These are phyloP conservation scores for Ophiorrhiza pumila DNA, from an alignment of 257 asterid genomes.

Conservation along the genomic window DNA sequence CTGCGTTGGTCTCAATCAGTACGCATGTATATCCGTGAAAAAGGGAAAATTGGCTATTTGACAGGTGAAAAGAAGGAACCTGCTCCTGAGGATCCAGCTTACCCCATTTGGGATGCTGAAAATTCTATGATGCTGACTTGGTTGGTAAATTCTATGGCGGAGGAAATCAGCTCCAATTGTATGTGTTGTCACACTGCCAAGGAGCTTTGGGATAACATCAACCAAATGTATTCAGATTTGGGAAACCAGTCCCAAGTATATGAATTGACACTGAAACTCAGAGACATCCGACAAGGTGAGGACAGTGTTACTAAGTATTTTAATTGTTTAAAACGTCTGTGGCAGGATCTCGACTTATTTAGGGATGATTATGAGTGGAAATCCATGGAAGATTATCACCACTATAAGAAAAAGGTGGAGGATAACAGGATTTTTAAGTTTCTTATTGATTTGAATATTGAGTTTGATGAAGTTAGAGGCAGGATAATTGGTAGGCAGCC, in stretches of 20 bases:
- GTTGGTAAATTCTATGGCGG: conserved; percentile 10
- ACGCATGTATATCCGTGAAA: neutral
- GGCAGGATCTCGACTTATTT: no score
- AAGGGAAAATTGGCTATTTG: conserved; percentile 3
- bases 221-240: neutral
- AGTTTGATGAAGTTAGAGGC: conserved; percentile 6
- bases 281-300: no score
- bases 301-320: no score
- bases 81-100: neutral
- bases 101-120: neutral
- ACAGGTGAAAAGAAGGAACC: neutral
- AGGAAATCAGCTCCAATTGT: neutral
- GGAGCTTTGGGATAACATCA: neutral
- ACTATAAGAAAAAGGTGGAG: neutral
- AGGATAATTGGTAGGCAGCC: conserved; percentile 1
- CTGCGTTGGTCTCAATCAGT: neutral
- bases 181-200: neutral
- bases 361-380: no score
- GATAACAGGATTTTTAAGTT: neutral
- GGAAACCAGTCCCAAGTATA: neutral
- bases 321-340: no score
- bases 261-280: no score
- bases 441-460: neutral
- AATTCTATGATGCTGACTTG: conserved; percentile 3
- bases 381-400: no score